Conservation (phyloP, 1,139 yeast genomes). For the Candida tetrigidarum region DNA sequence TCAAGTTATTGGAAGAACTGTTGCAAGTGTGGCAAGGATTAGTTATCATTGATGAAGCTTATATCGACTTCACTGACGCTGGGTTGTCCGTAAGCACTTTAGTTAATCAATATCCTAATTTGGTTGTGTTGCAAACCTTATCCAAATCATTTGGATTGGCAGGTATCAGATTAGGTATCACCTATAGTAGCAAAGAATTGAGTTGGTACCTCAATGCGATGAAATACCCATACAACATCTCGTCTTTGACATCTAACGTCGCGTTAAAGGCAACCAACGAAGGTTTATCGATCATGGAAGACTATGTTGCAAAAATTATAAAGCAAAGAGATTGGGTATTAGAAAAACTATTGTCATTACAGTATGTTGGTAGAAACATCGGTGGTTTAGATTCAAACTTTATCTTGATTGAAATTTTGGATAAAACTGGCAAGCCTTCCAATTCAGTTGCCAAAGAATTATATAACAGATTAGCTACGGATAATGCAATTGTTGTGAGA, state of each 20-base stretch:
- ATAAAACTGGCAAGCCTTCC: constrained; percentile 62
- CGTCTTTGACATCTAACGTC: constrained; percentile 75
- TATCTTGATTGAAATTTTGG: constrained; percentile 70
- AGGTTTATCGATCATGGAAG: constrained; percentile 64
- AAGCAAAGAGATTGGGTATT: constrained; percentile 60
- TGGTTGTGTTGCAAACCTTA: constrained; percentile 88
- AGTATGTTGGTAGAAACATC: constrained; percentile 70
- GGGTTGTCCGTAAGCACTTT: constrained; percentile 74
- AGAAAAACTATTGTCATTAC: constrained; percentile 52
- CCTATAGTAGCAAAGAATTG: constrained; percentile 64
- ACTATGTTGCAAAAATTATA: constrained; percentile 52
- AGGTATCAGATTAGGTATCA: constrained; percentile 87
- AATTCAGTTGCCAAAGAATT: constrained; percentile 70
- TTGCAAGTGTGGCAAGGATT: constrained; percentile 67
- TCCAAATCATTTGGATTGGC: constrained; percentile 97
- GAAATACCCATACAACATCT: constrained; percentile 96
- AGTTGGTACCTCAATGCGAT: constrained; percentile 77
- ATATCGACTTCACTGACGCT: constrained; percentile 66
- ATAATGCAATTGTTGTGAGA: constrained; percentile 80
- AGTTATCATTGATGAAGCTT: constrained; percentile 92
- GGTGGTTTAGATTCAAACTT: constrained; percentile 95
- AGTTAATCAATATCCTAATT: constrained; percentile 79
- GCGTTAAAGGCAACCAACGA: constrained; percentile 72
- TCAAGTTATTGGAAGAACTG: constrained; percentile 53
- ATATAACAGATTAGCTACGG: constrained; percentile 71